Evolutionary conservation across 805 yeast species (phyloP), one percentile per base, ranked within the genome.

Genomic region (Starmera dryadoides): DNA sequence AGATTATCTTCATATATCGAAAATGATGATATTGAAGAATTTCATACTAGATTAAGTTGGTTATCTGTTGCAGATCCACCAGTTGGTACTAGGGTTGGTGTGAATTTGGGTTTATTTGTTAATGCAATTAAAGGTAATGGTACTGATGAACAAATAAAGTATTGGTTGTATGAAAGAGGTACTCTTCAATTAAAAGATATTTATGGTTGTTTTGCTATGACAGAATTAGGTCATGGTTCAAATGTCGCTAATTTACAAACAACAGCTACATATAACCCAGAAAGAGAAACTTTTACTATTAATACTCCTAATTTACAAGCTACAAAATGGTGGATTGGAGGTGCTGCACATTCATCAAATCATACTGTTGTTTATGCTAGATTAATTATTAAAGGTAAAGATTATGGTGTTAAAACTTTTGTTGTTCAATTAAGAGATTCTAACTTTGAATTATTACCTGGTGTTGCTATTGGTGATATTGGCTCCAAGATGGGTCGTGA

Each of bases 301-400:
- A 75, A 86, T 57, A 89, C 97, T 11, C 97, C 97, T 1, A 85
- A 88, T 56, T 60, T 85, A 40, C 89, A 94, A 29, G 96, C 97
- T 33, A 88, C 96, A 20, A 89, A 89, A 60, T 89, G 97, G 96
- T 89, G 97, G 97, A 89, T 89, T 53, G 97, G 97, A 35, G 97
- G 97, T 52, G 96, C 96, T 32, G 96, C 96, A 10, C 94, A 86
- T 61, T 81, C 95, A 17, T 86, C 96, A 6, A 86, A 89, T 22
- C 96, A 89, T 64, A 69, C 86, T 19, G 77, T 81, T n/a, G 83
- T 78, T 20, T 89, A 80, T 59, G 96, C 96, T 4, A 72, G 97
- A 44, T 69, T 89, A 45, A 75, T 85, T 38, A 87, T 86, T 23
- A 68, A 81, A 34, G 91, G 85, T 26, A 76, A 83, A 60, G 97